Evolutionary conservation across 805 yeast species (phyloP).

Genomic region (Tetrapisispora taiwanensis): DNA sequence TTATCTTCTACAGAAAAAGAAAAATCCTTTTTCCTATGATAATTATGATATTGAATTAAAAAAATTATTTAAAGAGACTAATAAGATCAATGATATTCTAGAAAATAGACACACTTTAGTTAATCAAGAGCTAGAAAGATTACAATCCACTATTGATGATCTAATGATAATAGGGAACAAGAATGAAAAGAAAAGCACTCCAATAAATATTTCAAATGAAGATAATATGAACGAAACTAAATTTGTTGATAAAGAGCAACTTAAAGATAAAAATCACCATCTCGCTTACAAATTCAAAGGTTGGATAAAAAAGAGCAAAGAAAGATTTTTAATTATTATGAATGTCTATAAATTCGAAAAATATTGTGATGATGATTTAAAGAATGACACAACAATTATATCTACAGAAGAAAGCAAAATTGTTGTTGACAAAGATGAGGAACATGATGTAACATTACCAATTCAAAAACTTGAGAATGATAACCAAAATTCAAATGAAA

Average conservation of each 20-base stretch:
- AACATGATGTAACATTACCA: too few relatives aligned
- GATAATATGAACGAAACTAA: neutral
- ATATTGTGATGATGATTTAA: neutral
- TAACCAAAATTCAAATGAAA: too few relatives aligned
- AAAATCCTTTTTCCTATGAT: neutral
- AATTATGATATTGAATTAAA: neutral
- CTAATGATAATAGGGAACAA: neutral
- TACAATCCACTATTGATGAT: neutral
- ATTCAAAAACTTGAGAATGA: too few relatives aligned
- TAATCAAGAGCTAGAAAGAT: neutral
- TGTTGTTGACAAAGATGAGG: too few relatives aligned
- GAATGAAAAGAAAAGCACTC: neutral
- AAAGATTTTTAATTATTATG: neutral
- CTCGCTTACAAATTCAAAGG: neutral
- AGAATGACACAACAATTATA: neutral
- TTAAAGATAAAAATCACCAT: neutral
- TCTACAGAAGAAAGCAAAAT: neutral
- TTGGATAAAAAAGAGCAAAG: constrained; percentile 1
- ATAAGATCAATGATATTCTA: neutral
- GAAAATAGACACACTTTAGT: neutral
- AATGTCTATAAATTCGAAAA: neutral
- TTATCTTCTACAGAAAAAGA: neutral
- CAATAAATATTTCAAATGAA: neutral
- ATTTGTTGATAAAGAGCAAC: neutral
- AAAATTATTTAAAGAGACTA: neutral